Percentiles rank a stretch among this genome's conserved stretches.
These are phyloP conservation scores for Pythium aphanidermatum DNA, from an alignment of 352 stramenopile species.

Conservation along the genomic window DNA sequence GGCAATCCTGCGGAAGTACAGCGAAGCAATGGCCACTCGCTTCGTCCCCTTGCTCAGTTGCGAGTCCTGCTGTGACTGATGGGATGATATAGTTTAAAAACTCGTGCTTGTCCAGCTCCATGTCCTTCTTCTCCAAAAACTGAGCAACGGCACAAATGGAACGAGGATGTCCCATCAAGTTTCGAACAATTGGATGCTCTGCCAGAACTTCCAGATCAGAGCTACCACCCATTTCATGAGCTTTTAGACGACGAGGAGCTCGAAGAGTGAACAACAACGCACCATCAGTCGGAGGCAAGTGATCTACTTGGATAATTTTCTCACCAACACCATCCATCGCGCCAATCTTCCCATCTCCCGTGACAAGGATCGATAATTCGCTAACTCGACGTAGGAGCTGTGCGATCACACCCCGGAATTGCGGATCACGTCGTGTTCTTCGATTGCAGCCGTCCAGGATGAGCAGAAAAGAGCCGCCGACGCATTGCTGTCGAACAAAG, in stretches of 20 bases:
- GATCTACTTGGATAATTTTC: slow-evolving; percentile 67
- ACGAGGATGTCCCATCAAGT: slow-evolving; percentile 49
- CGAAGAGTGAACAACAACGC: slow-evolving; percentile 73
- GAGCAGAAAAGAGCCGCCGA: slow-evolving; percentile 49
- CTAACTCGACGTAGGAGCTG: slow-evolving; percentile 62
- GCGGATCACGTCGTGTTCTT: slow-evolving; percentile 28
- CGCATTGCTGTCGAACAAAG: slow-evolving; percentile 38
- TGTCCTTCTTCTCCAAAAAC: slow-evolving; percentile 77
- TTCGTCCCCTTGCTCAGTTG: slow-evolving; percentile 29
- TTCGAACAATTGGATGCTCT: slow-evolving; percentile 59
- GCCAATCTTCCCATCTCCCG: slow-evolving; percentile 64
- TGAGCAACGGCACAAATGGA: slow-evolving; percentile 77
- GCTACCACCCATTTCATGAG: slow-evolving; percentile 74
- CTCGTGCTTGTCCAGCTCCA: slow-evolving; percentile 77
- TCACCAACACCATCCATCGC: slow-evolving; percentile 75
- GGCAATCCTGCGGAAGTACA: slow-evolving; percentile 8
- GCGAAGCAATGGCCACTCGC: slow-evolving; percentile 7
- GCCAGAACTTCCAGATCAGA: slow-evolving; percentile 52
- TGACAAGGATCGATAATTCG: slow-evolving; percentile 54
- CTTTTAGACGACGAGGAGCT: slow-evolving; percentile 62
- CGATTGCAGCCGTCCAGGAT: slow-evolving; percentile 77
- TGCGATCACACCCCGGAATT: slow-evolving; percentile 39
- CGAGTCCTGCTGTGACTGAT: slow-evolving; percentile 65
- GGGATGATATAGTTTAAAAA: slow-evolving; percentile 81
- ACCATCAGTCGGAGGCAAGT: slow-evolving; percentile 53